Percentiles rank a stretch among this genome's conserved stretches.
These are phyloP conservation scores for Mucor irregularis DNA, from an alignment of 371 early-diverging fungal species.

Conservation along the genomic window DNA sequence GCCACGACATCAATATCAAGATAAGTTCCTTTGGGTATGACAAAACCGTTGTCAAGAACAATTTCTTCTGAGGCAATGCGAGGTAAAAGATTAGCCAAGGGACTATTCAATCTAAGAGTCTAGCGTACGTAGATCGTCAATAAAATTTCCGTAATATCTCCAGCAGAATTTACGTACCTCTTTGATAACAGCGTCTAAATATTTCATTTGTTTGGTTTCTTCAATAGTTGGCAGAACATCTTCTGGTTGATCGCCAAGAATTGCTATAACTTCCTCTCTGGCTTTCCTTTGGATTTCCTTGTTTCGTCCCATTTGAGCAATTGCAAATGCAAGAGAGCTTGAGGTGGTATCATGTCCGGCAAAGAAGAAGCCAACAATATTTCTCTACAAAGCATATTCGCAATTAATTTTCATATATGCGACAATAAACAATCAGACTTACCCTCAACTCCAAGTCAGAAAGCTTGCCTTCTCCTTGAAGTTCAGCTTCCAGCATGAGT, in stretches of 20 bases:
- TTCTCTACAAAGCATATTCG: slow-evolving; percentile 1
- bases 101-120: slow-evolving; percentile 43
- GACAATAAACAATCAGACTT: slow-evolving; percentile 10
- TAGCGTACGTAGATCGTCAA: slow-evolving; percentile 21
- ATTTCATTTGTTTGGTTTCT: slow-evolving; percentile 21
- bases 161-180: slow-evolving; percentile 11
- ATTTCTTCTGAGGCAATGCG: slow-evolving; percentile 31
- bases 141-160: background rate
- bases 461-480: slow-evolving; percentile 17
- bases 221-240: slow-evolving; percentile 24
- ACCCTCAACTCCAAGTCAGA: slow-evolving; percentile 32
- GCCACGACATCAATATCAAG: slow-evolving; percentile 35
- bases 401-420: no score
- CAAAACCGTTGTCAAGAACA: slow-evolving; percentile 28
- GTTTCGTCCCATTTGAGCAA: slow-evolving; percentile 29
- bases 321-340: slow-evolving; percentile 21
- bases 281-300: slow-evolving; percentile 25
- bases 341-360: slow-evolving; percentile 37
- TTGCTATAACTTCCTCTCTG: slow-evolving; percentile 20
- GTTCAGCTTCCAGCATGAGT: slow-evolving; percentile 41
- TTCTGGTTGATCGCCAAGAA: slow-evolving; percentile 24
- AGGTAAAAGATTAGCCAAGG: slow-evolving; percentile 14
- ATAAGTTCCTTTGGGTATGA: slow-evolving; percentile 39
- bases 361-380: slow-evolving; percentile 9
- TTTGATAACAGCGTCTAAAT: slow-evolving; percentile 25